Conservation (phyloP, 2,329 filamentous ascomycete genomes). For the Ceratocystiopsis sp. region DNA sequence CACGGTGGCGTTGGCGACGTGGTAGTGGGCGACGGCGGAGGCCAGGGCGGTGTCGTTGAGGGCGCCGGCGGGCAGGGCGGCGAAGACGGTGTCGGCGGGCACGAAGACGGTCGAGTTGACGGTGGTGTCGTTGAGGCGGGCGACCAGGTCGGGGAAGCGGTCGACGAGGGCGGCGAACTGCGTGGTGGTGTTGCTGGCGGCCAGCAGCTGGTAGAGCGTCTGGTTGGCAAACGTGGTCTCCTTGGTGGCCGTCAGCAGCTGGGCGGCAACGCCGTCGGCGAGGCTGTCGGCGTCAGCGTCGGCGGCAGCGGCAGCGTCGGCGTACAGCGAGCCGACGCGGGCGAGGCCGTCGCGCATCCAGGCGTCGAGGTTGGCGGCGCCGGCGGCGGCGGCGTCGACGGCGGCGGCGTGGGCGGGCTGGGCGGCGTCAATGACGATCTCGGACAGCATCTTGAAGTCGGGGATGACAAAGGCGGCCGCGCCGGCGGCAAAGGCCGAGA, state of each 20-base stretch:
- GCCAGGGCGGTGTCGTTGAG: constrained; percentile 40
- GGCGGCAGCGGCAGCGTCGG: background rate
- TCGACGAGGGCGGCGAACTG: constrained; percentile 62
- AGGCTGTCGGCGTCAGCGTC: background rate
- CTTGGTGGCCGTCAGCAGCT: background rate
- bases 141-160: constrained; percentile 53
- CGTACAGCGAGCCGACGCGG: background rate
- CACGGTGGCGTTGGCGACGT: constrained; percentile 52
- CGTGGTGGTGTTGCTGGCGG: constrained; percentile 57
- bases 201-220: constrained; percentile 68
- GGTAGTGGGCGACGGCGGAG: constrained; percentile 55
- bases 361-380: constrained; percentile 6
- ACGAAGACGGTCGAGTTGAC: constrained; percentile 69
- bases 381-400: constrained; percentile 5
- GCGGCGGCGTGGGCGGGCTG: background rate
- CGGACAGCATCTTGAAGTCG: constrained; percentile 5
- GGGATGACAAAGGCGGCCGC: constrained; percentile 12
- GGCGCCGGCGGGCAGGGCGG: constrained; percentile 27
- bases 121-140: constrained; percentile 55
- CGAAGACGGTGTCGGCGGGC: constrained; percentile 61
- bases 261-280: background rate
- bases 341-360: constrained; percentile 4
- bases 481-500: constrained; percentile 9
- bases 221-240: constrained; percentile 32
- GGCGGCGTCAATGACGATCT: constrained; percentile 9